Base-by-base conservation (phyloP, 148 eudicot genomes). In the Fagopyrum homotropicum region DNA sequence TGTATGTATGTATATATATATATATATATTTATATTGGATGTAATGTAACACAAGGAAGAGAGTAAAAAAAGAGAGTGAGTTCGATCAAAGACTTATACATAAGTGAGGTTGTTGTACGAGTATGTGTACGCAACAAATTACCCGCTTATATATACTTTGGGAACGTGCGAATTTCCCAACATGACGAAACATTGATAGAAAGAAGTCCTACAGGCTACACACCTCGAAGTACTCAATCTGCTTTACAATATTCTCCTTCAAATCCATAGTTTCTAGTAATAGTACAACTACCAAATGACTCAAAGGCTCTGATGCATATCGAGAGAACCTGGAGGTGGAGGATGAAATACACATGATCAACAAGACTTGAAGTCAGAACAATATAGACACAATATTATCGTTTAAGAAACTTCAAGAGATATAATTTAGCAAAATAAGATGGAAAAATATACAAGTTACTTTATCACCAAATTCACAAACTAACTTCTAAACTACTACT, bases 221-320 rank as follows among this genome's bases (percentile, higher is more conserved):
- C 76, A 94, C 98, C 98, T 88, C 87, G 91, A 94, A 94, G 81
- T 94, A 94, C 77, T 94, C 97, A 80, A 94, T 90, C 77, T 94
- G 98, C 88, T 81, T 90, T 66, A 86, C 73, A 15, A 94, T 80
- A 74, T 76, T 81, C 56, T 79, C 84, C 85, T 84, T 87, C 86
- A 92, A 84, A 64, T 82, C 84, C 71, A 80, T 45, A 6, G 75
- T 79, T 75, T 89, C 90, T 14, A 92, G 84, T 43, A 95, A 77
- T 50, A 83, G 75, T 75, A 80, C 68, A 70, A 79, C 76, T 61
- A 73, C 75, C 81, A 85, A 71, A 71, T 83, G 78, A 72, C 45
- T 86, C n/a, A 77, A 15, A 49, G 87, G 92, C 76, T 85, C 89
- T 51, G 91, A 83, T 61, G 78, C 83, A 76, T 79, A 82, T 46